These are phyloP conservation scores for Cicer bijugum DNA, from an alignment of 306 rosid genomes.

Conservation along the genomic window DNA sequence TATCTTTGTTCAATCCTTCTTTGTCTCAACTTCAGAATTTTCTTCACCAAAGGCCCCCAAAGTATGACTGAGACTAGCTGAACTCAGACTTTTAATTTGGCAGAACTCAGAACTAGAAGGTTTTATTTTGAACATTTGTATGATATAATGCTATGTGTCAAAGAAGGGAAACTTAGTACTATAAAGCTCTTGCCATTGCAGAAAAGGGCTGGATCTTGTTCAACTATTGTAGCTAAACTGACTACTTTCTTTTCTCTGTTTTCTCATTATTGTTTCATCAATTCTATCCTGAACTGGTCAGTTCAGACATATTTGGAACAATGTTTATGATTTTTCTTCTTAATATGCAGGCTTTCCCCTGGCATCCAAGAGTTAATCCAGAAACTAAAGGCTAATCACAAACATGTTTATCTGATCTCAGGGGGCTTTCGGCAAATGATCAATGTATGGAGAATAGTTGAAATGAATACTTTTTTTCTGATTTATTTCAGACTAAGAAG, in stretches of 20 bases:
- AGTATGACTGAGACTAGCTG: slow-evolving; percentile 51
- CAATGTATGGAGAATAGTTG: slow-evolving; percentile 60
- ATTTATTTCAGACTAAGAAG: slow-evolving; percentile 20
- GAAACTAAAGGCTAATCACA: slow-evolving; percentile 68
- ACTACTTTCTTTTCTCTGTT: slow-evolving; percentile 12
- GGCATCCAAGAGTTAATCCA: slow-evolving; percentile 79
- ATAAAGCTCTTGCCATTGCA: not conserved
- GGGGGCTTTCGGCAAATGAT: slow-evolving; percentile 99
- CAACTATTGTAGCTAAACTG: slow-evolving; percentile 4
- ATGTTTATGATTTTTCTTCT: slow-evolving; percentile 36
- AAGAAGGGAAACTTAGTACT: not conserved
- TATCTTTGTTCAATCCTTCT: slow-evolving; percentile 83
- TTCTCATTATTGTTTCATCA: slow-evolving; percentile 19
- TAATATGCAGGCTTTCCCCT: slow-evolving; percentile 75
- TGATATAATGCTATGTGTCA: not conserved
- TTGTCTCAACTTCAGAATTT: slow-evolving; percentile 78
- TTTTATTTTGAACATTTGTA: slow-evolving; percentile 13
- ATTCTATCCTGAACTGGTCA: slow-evolving; percentile 14
- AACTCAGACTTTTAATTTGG: slow-evolving; percentile 2
- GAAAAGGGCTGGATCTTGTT: not conserved
- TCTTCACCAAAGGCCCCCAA: no score
- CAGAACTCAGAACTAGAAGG: not conserved
- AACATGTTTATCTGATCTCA: slow-evolving; percentile 74
- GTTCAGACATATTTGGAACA: slow-evolving; percentile 27
- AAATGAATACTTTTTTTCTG: slow-evolving; percentile 20